Evolutionary conservation across 2,329 filamentous ascomycete species (phyloP).

Genomic region (Dactylella cylindrospora): DNA sequence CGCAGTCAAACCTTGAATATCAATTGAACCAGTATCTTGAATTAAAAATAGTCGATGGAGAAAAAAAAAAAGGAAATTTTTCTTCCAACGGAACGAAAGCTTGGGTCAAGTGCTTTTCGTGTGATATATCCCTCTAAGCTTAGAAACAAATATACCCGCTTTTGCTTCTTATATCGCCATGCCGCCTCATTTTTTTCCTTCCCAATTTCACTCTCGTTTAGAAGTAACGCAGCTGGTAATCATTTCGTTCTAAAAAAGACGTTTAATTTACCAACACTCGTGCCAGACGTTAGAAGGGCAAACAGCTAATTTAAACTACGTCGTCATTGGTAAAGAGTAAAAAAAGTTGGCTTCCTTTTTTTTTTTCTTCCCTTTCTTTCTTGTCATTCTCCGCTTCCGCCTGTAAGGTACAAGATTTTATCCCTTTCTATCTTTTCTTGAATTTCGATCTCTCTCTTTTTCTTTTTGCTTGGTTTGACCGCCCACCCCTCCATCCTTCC

Average conservation of each 20-base stretch:
- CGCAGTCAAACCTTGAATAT: constrained; percentile 10
- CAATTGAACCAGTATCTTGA: constrained; percentile 5
- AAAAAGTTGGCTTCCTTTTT: neutral
- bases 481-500: too few species aligned
- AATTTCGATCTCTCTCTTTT: constrained; percentile 10
- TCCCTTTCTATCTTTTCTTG: constrained; percentile 2
- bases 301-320: neutral
- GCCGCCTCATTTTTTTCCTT: constrained; percentile 3
- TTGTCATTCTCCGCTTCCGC: constrained; percentile 20
- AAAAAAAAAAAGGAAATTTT: constrained; percentile 2
- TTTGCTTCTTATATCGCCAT: constrained; percentile 2
- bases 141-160: constrained; percentile 19
- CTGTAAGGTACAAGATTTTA: constrained; percentile 38
- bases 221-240: too few species aligned
- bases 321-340: constrained; percentile 19
- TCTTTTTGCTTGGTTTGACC: constrained; percentile 15
- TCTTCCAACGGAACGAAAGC: constrained; percentile 10
- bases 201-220: constrained; percentile 1
- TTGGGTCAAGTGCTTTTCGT: constrained; percentile 2
- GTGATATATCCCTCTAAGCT: too few species aligned
- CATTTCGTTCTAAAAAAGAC: too few species aligned
- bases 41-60: constrained; percentile 37
- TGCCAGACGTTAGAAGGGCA: too few species aligned
- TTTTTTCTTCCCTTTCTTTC: constrained; percentile 31
- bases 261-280: too few species aligned